Evolutionary conservation across 495 filamentous ascomycete genomes (phyloP).

Genomic region (Xylaria intraflava): DNA sequence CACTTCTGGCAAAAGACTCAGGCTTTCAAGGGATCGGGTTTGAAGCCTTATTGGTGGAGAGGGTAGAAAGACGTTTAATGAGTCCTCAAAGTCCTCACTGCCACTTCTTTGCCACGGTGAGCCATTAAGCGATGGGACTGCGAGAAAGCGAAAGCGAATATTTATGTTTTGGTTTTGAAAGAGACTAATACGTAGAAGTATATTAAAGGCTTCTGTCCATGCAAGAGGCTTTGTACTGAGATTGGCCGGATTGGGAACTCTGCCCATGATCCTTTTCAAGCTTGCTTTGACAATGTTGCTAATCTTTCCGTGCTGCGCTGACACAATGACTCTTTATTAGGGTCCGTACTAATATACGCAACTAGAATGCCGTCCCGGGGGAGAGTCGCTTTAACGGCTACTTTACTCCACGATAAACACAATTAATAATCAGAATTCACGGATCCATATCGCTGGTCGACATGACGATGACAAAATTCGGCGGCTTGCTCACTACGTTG

Average conservation of each 20-base stretch:
- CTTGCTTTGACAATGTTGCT: constrained; percentile 24
- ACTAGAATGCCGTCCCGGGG: constrained; percentile 1
- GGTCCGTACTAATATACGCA: constrained; percentile 15
- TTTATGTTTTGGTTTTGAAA: neutral
- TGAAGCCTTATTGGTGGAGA: neutral
- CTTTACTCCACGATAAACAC: constrained; percentile 3
- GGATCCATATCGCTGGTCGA: constrained; percentile 10
- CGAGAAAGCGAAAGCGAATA: neutral
- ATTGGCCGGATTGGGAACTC: constrained; percentile 19
- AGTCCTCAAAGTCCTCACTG: neutral
- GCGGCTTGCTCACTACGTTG: constrained; percentile 19
- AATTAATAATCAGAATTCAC: constrained; percentile 7
- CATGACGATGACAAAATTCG: constrained; percentile 22
- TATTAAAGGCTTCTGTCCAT: neutral
- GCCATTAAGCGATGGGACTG: neutral
- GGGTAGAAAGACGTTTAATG: neutral
- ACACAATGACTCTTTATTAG: constrained; percentile 28
- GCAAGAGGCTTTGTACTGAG: neutral
- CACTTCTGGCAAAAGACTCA: too few relatives aligned
- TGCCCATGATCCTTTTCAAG: constrained; percentile 12
- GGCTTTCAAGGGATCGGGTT: too few relatives aligned
- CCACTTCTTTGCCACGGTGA: neutral
- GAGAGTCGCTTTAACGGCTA: neutral
- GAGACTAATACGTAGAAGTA: constrained; percentile 8
- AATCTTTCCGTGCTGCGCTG: constrained; percentile 2